Evolutionary conservation across 805 yeast species (phyloP).

Genomic region (Candida dajiaensis): DNA sequence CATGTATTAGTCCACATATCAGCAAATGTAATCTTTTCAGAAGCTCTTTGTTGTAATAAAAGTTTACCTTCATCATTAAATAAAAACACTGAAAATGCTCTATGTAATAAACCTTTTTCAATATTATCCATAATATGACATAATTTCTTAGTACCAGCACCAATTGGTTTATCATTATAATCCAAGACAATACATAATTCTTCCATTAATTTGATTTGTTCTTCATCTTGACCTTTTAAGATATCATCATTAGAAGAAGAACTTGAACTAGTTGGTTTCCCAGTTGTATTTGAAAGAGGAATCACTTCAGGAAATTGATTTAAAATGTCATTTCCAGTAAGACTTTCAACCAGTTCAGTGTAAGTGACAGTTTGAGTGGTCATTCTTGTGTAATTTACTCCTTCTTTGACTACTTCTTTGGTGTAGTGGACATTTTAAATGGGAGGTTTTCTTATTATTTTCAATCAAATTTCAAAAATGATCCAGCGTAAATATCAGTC

Average conservation of each 20-base stretch:
- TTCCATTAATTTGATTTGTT: conserved; percentile 92
- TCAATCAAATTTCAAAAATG: too few relatives aligned
- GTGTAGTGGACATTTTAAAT: too few relatives aligned
- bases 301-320: conserved; percentile 60
- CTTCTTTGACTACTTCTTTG: too few relatives aligned
- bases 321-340: conserved; percentile 45
- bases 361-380: conserved; percentile 25
- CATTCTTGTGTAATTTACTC: neutral
- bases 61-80: conserved; percentile 74
- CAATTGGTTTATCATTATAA: conserved; percentile 79
- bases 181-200: conserved; percentile 94
- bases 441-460: too few relatives aligned
- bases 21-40: conserved; percentile 94
- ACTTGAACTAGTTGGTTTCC: conserved; percentile 38
- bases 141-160: conserved; percentile 89
- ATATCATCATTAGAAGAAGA: conserved; percentile 34
- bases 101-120: conserved; percentile 78
- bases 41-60: conserved; percentile 90
- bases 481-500: too few relatives aligned
- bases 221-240: conserved; percentile 87
- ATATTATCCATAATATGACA: conserved; percentile 88
- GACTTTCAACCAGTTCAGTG: conserved; percentile 47
- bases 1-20: conserved; percentile 98
- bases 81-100: conserved; percentile 94
- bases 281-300: conserved; percentile 55